These are phyloP conservation scores for Candida albicans DNA, from an alignment of 1,139 yeast species.

Conservation along the genomic window DNA sequence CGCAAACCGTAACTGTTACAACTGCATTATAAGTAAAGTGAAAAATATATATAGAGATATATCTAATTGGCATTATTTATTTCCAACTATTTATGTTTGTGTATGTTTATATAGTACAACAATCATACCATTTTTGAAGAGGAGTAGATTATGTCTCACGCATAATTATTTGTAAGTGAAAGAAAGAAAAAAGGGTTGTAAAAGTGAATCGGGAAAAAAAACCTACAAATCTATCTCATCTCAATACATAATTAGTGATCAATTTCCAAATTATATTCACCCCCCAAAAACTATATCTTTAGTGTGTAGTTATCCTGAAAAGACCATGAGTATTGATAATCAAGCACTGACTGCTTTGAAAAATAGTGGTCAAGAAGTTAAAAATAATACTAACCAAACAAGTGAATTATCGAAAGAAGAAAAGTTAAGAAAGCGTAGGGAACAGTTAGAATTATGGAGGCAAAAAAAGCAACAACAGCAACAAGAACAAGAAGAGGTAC, in stretches of 20 bases:
- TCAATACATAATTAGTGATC: background rate
- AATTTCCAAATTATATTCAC: background rate
- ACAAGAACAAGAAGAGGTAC: background rate
- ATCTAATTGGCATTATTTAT: no score
- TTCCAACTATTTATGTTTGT: no score
- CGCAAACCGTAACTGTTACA: constrained; percentile 94
- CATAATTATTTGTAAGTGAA: no score
- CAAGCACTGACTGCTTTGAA: background rate
- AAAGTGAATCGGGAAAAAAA: no score
- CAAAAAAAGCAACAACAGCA: constrained; percentile 32
- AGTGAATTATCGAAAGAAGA: constrained; percentile 28
- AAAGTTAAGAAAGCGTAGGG: constrained; percentile 37
- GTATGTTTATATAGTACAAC: no score
- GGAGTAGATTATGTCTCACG: no score
- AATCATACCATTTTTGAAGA: no score
- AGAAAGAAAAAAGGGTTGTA: no score
- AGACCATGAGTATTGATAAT: constrained; percentile 3
- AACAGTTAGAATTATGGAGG: constrained; percentile 44
- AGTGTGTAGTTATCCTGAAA: constrained; percentile 3
- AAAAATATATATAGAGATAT: no score
- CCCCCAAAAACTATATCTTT: background rate
- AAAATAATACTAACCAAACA: constrained; percentile 13
- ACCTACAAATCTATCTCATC: no score
- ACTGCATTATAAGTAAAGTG: constrained; percentile 79
- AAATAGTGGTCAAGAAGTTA: constrained; percentile 3